Evolutionary conservation across 441 rosid genomes (phyloP).

Genomic region (Croton setiger): DNA sequence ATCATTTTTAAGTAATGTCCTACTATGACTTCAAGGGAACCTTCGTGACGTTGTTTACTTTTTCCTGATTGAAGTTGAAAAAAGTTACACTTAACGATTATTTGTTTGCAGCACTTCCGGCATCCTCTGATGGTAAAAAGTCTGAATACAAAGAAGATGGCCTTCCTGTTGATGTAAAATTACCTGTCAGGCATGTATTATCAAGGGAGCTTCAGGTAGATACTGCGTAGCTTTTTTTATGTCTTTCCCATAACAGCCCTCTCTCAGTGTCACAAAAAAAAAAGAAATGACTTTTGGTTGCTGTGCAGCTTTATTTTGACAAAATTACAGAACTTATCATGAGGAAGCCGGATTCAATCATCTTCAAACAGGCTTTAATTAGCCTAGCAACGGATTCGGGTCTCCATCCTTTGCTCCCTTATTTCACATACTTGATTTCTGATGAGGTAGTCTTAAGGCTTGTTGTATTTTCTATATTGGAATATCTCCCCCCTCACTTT

Average conservation of each 20-base stretch:
- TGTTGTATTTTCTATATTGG: not conserved
- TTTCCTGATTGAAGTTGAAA: not conserved
- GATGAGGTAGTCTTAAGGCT: constrained; percentile 66
- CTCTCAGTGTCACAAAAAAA: not conserved
- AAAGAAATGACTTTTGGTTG: not conserved
- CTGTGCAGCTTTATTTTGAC: constrained; percentile 80
- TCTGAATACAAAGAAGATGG: constrained; percentile 69
- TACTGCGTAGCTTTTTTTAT: constrained; percentile 12
- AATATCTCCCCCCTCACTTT: constrained; percentile 4
- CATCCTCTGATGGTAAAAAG: constrained; percentile 53
- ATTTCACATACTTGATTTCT: constrained; percentile 75
- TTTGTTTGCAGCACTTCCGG: constrained; percentile 35
- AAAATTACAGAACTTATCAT: constrained; percentile 73
- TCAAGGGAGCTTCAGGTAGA: constrained; percentile 89
- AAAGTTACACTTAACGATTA: not conserved
- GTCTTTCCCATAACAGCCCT: not conserved
- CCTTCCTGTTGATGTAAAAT: constrained; percentile 68
- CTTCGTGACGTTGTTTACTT: not conserved
- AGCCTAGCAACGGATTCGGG: constrained; percentile 95
- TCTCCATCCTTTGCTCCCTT: constrained; percentile 89
- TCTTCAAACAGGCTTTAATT: constrained; percentile 82
- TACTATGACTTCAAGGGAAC: too few species aligned
- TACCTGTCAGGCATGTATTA: constrained; percentile 78
- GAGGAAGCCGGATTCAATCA: constrained; percentile 61
- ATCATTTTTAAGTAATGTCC: too few species aligned